Evolutionary conservation across 805 yeast genomes (phyloP).

Genomic region (Yamadazyma tumulicola): DNA sequence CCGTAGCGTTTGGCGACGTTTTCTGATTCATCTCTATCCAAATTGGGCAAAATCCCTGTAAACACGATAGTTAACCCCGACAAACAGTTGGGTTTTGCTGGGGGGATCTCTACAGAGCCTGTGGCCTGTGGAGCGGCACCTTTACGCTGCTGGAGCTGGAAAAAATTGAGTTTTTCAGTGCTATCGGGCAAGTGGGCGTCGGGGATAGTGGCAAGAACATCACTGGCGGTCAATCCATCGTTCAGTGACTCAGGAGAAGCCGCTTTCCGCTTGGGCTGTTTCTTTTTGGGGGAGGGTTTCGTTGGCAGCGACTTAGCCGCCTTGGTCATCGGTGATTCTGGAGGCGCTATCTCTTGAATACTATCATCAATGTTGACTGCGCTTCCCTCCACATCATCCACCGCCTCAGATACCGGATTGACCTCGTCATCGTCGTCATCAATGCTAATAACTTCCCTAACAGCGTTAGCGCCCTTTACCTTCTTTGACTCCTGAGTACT

Average conservation of each 20-base stretch:
- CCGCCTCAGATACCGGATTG: constrained; percentile 3
- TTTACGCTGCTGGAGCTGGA: constrained; percentile 34
- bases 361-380: neutral
- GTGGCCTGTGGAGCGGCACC: constrained; percentile 27
- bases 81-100: constrained; percentile 81
- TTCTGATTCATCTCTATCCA: constrained; percentile 76
- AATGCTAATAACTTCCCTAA: constrained; percentile 11
- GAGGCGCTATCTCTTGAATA: neutral
- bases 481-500: constrained; percentile 2
- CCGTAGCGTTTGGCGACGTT: constrained; percentile 80
- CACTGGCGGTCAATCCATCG: constrained; percentile 20
- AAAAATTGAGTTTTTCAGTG: constrained; percentile 54
- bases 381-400: constrained; percentile 5
- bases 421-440: constrained; percentile 9
- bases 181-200: constrained; percentile 67
- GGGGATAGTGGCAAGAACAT: constrained; percentile 48
- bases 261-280: constrained; percentile 5
- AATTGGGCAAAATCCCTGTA: constrained; percentile 81
- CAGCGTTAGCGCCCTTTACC: constrained; percentile 10
- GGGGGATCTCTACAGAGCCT: constrained; percentile 56
- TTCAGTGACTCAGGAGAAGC: constrained; percentile 1
- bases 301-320: constrained; percentile 13
- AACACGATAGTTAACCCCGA: constrained; percentile 89
- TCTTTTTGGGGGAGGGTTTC: constrained; percentile 4
- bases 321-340: constrained; percentile 15